phyloP scores from a whole-genome alignment of 345 rosid genomes.

The Cardiospermum halicacabum region DNA sequence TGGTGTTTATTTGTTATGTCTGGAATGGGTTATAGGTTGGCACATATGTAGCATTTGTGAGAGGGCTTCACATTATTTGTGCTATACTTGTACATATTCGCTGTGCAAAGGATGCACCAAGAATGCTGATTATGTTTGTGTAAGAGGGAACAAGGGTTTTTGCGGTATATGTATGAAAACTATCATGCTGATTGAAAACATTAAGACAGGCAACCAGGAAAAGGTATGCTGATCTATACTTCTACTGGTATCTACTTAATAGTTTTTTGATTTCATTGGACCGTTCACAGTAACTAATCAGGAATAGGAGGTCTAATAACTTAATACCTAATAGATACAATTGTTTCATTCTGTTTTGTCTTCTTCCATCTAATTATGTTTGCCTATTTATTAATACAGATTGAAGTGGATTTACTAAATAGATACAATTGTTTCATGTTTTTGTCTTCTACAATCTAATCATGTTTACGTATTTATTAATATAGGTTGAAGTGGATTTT shows the following conservation, averaged over 20 bases:
- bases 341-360: too few species aligned
- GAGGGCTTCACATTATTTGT: constrained; percentile 77
- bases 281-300: neutral
- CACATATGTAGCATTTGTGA: constrained; percentile 87
- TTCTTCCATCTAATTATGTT: neutral
- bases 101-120: constrained; percentile 86
- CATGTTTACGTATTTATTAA: constrained; percentile 8
- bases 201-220: constrained; percentile 45
- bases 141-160: constrained; percentile 84
- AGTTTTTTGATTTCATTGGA: neutral
- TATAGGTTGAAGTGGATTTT: constrained; percentile 93
- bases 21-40: constrained; percentile 68
- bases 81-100: constrained; percentile 97
- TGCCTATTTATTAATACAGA: constrained; percentile 38
- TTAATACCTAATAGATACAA: too few species aligned
- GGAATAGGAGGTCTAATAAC: constrained; percentile 2
- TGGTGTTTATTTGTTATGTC: constrained; percentile 3
- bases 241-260: constrained; percentile 1
- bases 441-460: neutral
- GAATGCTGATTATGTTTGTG: constrained; percentile 75
- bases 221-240: constrained; percentile 40
- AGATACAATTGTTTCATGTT: too few species aligned
- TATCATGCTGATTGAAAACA: constrained; percentile 80
- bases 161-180: constrained; percentile 90
- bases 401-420: constrained; percentile 96